A percentile compares a stretch with the other conserved stretches of the same genome.
Evolutionary conservation across 169 alveolate genomes (phyloP).

Genomic region (Cryptosporidium ryanae): DNA sequence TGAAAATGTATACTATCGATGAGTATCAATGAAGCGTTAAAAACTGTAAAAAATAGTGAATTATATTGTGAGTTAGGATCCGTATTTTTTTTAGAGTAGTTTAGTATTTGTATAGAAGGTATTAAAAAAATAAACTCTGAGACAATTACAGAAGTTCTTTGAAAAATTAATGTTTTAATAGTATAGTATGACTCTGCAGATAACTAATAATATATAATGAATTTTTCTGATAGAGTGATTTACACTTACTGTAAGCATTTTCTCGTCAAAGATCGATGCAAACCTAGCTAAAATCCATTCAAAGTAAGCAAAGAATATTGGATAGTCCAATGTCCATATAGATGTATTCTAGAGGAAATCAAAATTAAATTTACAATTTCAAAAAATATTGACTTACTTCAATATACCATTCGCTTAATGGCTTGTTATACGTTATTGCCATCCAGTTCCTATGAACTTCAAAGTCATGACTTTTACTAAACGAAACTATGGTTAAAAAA

Average conservation of each 20-base stretch:
- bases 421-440: conserved; percentile 85
- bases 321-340: conserved; percentile 89
- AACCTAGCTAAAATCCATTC: conserved; percentile 82
- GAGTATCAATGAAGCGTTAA: conserved; percentile 83
- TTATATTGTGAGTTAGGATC: conserved; percentile 6
- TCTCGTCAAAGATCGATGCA: conserved; percentile 81
- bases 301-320: conserved; percentile 88
- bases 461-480: conserved; percentile 81
- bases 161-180: conserved; percentile 76
- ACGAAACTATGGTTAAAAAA: not conserved
- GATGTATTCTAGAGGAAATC: conserved; percentile 77
- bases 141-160: conserved; percentile 82
- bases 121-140: conserved; percentile 78
- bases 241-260: conserved; percentile 76
- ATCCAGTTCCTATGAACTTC: conserved; percentile 91
- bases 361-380: not conserved
- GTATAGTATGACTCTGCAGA: conserved; percentile 70
- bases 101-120: conserved; percentile 31
- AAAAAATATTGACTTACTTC: conserved; percentile 50
- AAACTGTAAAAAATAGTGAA: conserved; percentile 67
- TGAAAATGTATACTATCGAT: conserved; percentile 85
- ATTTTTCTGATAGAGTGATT: conserved; percentile 3
- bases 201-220: conserved; percentile 20
- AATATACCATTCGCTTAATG: conserved; percentile 84
- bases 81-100: not conserved